phyloP scores from a whole-genome alignment of 116 monocot genomes.

The Phalaenopsis hybrid region DNA sequence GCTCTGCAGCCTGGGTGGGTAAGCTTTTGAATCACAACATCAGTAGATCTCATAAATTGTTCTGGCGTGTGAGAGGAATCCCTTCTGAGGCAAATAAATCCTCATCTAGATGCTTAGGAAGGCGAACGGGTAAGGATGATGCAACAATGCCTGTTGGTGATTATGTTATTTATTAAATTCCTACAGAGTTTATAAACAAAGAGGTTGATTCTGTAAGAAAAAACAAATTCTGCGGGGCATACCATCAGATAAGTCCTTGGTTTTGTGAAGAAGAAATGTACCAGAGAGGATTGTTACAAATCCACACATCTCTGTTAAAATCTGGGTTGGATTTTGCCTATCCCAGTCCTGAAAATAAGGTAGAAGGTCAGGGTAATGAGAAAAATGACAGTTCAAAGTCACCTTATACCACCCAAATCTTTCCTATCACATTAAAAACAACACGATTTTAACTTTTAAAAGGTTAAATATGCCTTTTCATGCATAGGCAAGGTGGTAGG shows the following conservation, averaged over 20 bases:
- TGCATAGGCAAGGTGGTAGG: too few relatives aligned
- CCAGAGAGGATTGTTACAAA: constrained; percentile 89
- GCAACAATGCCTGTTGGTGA: constrained; percentile 28
- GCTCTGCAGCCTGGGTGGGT: not conserved
- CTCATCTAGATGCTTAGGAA: constrained; percentile 51
- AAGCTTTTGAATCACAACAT: not conserved
- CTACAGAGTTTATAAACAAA: not conserved
- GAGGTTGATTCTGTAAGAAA: too few relatives aligned
- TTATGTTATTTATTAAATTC: not conserved
- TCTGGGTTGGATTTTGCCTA: constrained; percentile 80
- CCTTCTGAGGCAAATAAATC: constrained; percentile 44
- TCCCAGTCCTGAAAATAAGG: constrained; percentile 68
- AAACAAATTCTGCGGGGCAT: not conserved
- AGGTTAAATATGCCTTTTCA: too few relatives aligned
- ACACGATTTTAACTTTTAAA: too few relatives aligned
- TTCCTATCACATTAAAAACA: too few relatives aligned
- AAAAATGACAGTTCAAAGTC: not conserved
- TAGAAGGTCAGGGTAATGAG: not conserved
- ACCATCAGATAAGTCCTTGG: constrained; percentile 93
- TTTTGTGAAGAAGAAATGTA: constrained; percentile 90
- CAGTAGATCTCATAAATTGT: constrained; percentile 2
- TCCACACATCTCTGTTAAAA: constrained; percentile 85
- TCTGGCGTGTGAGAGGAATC: constrained; percentile 62
- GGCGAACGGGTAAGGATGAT: constrained; percentile 31
- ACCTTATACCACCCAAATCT: too few relatives aligned